Conservation (phyloP, 2,329 filamentous ascomycete genomes). For the Hymenoscyphus infarciens region DNA sequence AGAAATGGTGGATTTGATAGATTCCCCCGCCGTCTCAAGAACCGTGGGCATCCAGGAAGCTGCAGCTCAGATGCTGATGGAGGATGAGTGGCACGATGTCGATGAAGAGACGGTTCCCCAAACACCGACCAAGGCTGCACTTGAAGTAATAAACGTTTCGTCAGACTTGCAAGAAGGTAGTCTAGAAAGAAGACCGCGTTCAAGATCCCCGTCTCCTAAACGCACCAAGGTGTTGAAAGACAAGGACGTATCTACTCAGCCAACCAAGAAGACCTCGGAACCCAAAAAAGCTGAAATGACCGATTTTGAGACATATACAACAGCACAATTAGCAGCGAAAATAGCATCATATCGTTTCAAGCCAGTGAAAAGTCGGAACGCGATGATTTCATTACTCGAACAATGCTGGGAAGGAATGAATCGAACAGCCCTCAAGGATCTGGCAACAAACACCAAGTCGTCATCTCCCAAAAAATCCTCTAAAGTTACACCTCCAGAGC, state of each 20-base stretch:
- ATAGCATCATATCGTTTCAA: constrained; percentile 69
- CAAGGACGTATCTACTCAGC: constrained; percentile 4
- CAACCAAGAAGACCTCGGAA: constrained; percentile 16
- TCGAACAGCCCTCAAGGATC: constrained; percentile 26
- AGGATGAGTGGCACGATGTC: constrained; percentile 29
- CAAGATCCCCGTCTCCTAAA: constrained; percentile 5
- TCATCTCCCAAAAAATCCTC: constrained; percentile 10
- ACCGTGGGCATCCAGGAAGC: not conserved
- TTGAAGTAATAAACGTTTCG: constrained; percentile 6
- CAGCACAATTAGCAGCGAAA: constrained; percentile 58
- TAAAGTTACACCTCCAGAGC: constrained; percentile 1
- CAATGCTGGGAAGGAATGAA: constrained; percentile 67
- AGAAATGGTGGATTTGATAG: constrained; percentile 53
- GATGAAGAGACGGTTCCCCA: constrained; percentile 14
- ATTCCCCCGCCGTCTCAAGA: constrained; percentile 29
- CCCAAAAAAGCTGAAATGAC: constrained; percentile 39
- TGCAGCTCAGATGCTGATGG: not conserved
- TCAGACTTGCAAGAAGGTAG: constrained; percentile 12
- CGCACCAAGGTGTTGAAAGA: constrained; percentile 5
- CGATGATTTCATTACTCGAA: constrained; percentile 67
- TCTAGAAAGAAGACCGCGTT: constrained; percentile 6
- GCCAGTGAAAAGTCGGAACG: constrained; percentile 60
- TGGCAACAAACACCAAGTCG: constrained; percentile 27
- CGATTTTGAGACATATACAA: constrained; percentile 58
- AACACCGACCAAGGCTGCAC: not conserved